Base-by-base conservation (phyloP, 2,329 filamentous ascomycete genomes). In the Clarireedia paspali region DNA sequence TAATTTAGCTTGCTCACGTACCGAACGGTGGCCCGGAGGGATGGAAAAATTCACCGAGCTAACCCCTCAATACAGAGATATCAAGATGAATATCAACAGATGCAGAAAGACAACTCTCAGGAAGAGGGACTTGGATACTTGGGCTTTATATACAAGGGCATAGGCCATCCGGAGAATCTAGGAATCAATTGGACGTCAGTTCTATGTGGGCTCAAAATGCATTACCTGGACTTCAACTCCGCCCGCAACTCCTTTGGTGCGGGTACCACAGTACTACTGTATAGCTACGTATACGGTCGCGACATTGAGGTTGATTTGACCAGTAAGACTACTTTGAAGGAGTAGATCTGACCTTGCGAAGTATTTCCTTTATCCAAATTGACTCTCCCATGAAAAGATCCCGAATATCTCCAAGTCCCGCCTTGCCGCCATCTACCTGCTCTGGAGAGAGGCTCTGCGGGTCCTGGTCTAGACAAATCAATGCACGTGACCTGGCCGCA, bases 21-120 rank as follows among this genome's bases (percentile, higher is more conserved):
- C 30, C 30, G 30, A 34, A 34, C 10, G 30, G 9, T 34, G 46
- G 42, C 30, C 27, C 53, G 53, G 53, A 50, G 27, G 27, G 27
- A 38, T 36, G 53, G 44, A 26, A 38, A 38, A 55, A 50, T 23
- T 50, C 38, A 50, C 53, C 53, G 53, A 42, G 39, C 40, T 50
- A 44, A 24, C 47, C 53, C 53, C 53, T 55, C 52, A 24, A 30
- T 26, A 30, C 9, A 23, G n/a, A 36, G 23, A 10, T n/a, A 27
- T 20, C 6, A 15, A 12, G 14, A 42, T 12, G 36, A 15, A 36
- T 20, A 20, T 10, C 17, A 42, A 42, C 39, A 42, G 17, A n/a
- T n/a, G 5, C 39, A 42, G 17, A 20, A 42, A 42, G 39, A 42
- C 15, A 20, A 20, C 9, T n/a, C 17, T 10, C 5, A 15, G 17